Base-by-base conservation (phyloP, 768 basidiomycete species). In the Sutorius australiensis region DNA sequence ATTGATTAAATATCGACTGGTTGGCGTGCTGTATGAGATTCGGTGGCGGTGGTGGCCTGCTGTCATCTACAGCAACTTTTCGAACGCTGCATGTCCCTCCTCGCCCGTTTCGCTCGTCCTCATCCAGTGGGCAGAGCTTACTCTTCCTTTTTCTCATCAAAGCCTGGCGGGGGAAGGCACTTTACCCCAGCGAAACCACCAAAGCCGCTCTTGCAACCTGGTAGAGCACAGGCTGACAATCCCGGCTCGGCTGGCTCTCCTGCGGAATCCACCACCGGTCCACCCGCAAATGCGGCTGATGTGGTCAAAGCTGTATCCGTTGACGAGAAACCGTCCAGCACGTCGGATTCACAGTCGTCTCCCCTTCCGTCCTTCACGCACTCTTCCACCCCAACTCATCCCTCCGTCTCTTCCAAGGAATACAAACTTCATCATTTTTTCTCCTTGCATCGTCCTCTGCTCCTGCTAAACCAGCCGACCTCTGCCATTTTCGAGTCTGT, bases 381-480 rank as follows among this genome's bases (percentile, higher is more conserved):
- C 11, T 46, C 55, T 33, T 45, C 54, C 47, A 39, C 42, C 59
- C 74, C 54, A 41, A 51, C 72, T 11, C 86, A 89, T 58, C 85
- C 84, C 1, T 59, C 78, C 24, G 61, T 91, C 50, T 81, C 77
- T 49, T 65, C 84, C 11, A 81, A 84, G 56, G 87, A 88, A 59
- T 83, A 87, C 69, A 87, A 84, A 63, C 77, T 91, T 11, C 89
- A 92, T 65, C 86, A 88, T 49, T 92, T 93, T 71, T 92, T 93
- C 72, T 81, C 90, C 3, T 73, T 90, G 31, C 84, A 92, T 61
- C 80, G 90, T 12, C 90, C 90, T 1, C 75, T 92, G 2, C 80
- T 92, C 19, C 79, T 88, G 34, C 75, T 92, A 39, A 72, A 78
- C 28, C 79, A 84, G 55, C 83, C 89, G 0, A 60, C 82, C 0